These are phyloP conservation scores for Madurella mycetomatis DNA, from an alignment of 2,329 filamentous ascomycete genomes.

Conservation along the genomic window DNA sequence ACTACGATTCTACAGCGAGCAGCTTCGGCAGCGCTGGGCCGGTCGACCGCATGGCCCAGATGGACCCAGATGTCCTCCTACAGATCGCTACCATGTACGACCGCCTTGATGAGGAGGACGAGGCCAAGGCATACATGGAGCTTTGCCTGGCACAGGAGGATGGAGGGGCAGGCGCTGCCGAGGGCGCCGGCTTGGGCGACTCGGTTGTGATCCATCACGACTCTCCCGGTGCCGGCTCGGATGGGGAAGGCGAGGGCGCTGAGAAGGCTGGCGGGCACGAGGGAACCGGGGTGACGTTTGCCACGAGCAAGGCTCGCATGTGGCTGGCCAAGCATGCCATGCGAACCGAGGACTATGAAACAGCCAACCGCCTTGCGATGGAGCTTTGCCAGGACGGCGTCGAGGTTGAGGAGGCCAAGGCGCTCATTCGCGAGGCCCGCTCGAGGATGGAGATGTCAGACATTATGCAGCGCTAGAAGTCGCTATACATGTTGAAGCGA, in stretches of 20 bases:
- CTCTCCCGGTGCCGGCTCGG: slow-evolving; percentile 38
- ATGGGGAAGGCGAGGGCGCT: slow-evolving; percentile 36
- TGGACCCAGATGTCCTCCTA: slow-evolving; percentile 86
- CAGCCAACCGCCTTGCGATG: slow-evolving; percentile 75
- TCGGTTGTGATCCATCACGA: slow-evolving; percentile 54
- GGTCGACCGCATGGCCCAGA: slow-evolving; percentile 51
- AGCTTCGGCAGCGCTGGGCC: slow-evolving; percentile 47
- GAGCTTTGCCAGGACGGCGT: slow-evolving; percentile 94
- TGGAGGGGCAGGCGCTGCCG: slow-evolving; percentile 36
- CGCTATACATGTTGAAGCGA: not conserved
- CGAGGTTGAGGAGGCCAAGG: slow-evolving; percentile 96
- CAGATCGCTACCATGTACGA: slow-evolving; percentile 91
- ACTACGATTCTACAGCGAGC: slow-evolving; percentile 63
- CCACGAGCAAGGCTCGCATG: slow-evolving; percentile 86
- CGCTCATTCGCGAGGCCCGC: slow-evolving; percentile 79
- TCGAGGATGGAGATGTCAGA: slow-evolving; percentile 59
- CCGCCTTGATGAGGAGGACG: slow-evolving; percentile 67
- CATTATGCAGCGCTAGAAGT: slow-evolving; percentile 21
- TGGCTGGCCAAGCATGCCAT: slow-evolving; percentile 88
- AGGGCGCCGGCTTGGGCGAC: slow-evolving; percentile 40
- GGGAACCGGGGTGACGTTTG: slow-evolving; percentile 78
- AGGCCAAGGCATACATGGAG: slow-evolving; percentile 93
- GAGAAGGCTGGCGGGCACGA: slow-evolving; percentile 27
- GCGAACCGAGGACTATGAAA: slow-evolving; percentile 66
- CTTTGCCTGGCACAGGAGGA: slow-evolving; percentile 90